Conservation (phyloP, 306 rosid genomes). For the Trichosanthes truncata region DNA sequence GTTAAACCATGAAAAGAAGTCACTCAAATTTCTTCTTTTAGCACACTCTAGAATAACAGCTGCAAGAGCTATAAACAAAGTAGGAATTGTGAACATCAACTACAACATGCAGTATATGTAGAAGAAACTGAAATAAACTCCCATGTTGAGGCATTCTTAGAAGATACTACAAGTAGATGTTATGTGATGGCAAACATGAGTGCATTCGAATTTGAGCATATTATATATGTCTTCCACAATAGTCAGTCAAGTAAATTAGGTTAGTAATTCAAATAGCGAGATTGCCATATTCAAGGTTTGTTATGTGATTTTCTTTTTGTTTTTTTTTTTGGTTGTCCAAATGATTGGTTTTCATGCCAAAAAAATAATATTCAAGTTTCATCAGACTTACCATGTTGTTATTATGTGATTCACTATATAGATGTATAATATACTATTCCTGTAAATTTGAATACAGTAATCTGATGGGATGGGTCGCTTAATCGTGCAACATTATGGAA, state of each 20-base stretch:
- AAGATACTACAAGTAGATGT: slow-evolving; percentile 17
- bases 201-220: slow-evolving; percentile 25
- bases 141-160: slow-evolving; percentile 15
- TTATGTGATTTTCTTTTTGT: not conserved
- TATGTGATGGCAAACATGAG: slow-evolving; percentile 19
- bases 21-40: too few species aligned
- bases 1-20: too few species aligned
- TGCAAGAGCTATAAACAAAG: too few species aligned
- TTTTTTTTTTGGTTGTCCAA: not conserved
- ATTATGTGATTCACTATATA: too few species aligned
- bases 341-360: slow-evolving; percentile 1
- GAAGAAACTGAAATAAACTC: slow-evolving; percentile 14
- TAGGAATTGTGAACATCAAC: too few species aligned
- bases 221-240: slow-evolving; percentile 21
- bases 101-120: too few species aligned
- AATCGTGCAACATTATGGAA: too few species aligned
- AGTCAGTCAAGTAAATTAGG: slow-evolving; percentile 26
- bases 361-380: not conserved
- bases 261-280: slow-evolving; percentile 20
- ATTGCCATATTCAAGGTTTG: not conserved
- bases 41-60: too few species aligned
- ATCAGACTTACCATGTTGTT: not conserved
- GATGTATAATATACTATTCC: too few species aligned
- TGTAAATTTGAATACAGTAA: too few species aligned
- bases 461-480: too few species aligned